phyloP scores from a whole-genome alignment of 2,329 filamentous ascomycete species.

The Metarhizium humberi region DNA sequence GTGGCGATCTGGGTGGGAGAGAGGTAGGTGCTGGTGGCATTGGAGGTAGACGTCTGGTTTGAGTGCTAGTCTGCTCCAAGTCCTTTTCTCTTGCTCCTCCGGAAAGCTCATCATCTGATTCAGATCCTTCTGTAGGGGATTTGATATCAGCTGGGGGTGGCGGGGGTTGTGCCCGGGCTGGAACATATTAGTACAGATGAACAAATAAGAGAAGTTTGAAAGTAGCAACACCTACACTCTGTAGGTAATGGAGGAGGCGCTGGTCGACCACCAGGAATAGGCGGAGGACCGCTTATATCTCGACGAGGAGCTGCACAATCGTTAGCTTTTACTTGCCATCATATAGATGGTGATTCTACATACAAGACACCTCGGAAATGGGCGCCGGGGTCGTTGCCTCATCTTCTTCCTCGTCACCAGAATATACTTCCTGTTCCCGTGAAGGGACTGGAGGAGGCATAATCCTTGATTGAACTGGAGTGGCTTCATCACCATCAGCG shows the following conservation, averaged over 20 bases:
- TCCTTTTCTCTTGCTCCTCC: slow-evolving; percentile 35
- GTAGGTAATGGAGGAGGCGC: slow-evolving; percentile 48
- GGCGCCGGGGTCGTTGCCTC: slow-evolving; percentile 26
- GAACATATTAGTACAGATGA: background rate
- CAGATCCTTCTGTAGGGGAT: slow-evolving; percentile 69
- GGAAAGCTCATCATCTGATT: slow-evolving; percentile 82
- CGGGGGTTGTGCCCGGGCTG: slow-evolving; percentile 55
- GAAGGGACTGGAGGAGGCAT: slow-evolving; percentile 21
- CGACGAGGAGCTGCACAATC: slow-evolving; percentile 21
- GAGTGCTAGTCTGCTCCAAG: slow-evolving; percentile 25
- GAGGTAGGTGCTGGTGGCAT: slow-evolving; percentile 28
- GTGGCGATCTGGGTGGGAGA: slow-evolving; percentile 23
- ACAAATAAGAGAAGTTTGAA: background rate
- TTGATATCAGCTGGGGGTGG: slow-evolving; percentile 42
- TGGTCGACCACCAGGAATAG: slow-evolving; percentile 41
- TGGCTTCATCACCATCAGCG: background rate
- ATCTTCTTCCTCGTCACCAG: slow-evolving; percentile 25
- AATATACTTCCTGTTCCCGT: slow-evolving; percentile 13
- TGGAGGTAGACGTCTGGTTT: slow-evolving; percentile 25
- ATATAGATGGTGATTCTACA: background rate
- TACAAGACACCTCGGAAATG: slow-evolving; percentile 12
- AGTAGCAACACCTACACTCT: slow-evolving; percentile 41
- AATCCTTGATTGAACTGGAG: slow-evolving; percentile 13
- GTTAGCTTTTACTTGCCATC: slow-evolving; percentile 14
- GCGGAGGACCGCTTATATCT: slow-evolving; percentile 29